Evolutionary conservation across 2,329 filamentous ascomycete genomes (phyloP).

Genomic region (Pseudonectria buxi): DNA sequence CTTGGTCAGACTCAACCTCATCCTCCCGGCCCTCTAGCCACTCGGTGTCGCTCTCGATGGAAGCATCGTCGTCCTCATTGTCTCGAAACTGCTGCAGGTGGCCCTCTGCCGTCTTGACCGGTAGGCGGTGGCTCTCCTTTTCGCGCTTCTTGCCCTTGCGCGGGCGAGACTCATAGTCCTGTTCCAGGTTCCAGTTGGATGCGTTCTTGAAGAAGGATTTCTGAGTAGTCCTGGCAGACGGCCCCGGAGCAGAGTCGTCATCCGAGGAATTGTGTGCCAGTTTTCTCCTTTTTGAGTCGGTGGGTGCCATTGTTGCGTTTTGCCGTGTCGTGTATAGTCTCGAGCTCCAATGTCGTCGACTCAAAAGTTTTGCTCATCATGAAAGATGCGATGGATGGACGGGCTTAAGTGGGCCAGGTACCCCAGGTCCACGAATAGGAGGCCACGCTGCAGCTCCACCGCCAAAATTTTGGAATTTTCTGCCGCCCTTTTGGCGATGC

Average conservation of each 20-base stretch:
- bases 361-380: slow-evolving; percentile 13
- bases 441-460: slow-evolving; percentile 21
- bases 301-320: slow-evolving; percentile 35
- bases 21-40: slow-evolving; percentile 58
- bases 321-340: slow-evolving; percentile 4
- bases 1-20: slow-evolving; percentile 39
- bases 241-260: slow-evolving; percentile 32
- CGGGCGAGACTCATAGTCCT: slow-evolving; percentile 77
- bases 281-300: slow-evolving; percentile 51
- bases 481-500: slow-evolving; percentile 18
- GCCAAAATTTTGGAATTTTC: slow-evolving; percentile 33
- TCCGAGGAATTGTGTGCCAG: slow-evolving; percentile 46
- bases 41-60: slow-evolving; percentile 50
- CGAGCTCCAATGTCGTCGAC: slow-evolving; percentile 4
- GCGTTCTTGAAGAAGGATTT: slow-evolving; percentile 67
- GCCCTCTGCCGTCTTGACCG: slow-evolving; percentile 81
- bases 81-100: slow-evolving; percentile 54
- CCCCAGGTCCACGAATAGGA: slow-evolving; percentile 15
- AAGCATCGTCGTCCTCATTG: slow-evolving; percentile 53
- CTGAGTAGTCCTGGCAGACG: slow-evolving; percentile 37
- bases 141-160: slow-evolving; percentile 72
- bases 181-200: slow-evolving; percentile 82
- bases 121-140: slow-evolving; percentile 66
- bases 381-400: slow-evolving; percentile 5
- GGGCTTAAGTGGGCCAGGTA: slow-evolving; percentile 8